A percentile compares a stretch with the other conserved stretches of the same genome.
Evolutionary conservation across 2,329 filamentous ascomycete species (phyloP).

Genomic region (Sporothrix schenckii): DNA sequence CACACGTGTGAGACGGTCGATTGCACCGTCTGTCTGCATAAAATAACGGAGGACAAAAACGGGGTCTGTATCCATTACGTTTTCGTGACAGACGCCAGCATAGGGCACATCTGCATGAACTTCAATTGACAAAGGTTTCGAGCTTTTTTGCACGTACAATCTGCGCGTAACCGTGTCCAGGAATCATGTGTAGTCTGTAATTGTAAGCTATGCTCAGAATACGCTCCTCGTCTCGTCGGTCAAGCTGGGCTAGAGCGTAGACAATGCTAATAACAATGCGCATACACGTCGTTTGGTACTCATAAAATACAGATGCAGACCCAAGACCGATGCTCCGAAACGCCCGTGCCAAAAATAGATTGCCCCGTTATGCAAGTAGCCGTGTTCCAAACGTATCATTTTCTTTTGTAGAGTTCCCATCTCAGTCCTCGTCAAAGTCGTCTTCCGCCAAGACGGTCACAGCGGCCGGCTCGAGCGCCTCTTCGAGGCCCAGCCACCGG

Average conservation of each 20-base stretch:
- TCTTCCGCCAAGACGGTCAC: slow-evolving; percentile 31
- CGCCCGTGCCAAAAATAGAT: slow-evolving; percentile 25
- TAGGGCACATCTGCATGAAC: not conserved
- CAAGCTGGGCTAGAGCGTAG: not conserved
- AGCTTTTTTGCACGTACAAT: slow-evolving; percentile 19
- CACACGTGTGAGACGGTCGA: no score
- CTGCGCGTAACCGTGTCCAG: not conserved
- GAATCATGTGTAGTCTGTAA: not conserved
- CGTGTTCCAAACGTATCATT: not conserved
- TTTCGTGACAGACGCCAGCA: not conserved
- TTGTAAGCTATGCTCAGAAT: not conserved
- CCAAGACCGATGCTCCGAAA: slow-evolving; percentile 23
- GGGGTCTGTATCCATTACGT: slow-evolving; percentile 15
- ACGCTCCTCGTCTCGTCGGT: no score
- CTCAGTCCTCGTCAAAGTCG: slow-evolving; percentile 19
- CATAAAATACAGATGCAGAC: not conserved
- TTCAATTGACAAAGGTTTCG: slow-evolving; percentile 20
- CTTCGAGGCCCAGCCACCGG: slow-evolving; percentile 69
- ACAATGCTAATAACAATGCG: slow-evolving; percentile 3
- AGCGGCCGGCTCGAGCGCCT: slow-evolving; percentile 39
- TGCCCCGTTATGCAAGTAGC: slow-evolving; percentile 29
- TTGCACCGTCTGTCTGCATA: not conserved
- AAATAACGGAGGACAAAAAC: slow-evolving; percentile 22
- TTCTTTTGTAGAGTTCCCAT: not conserved
- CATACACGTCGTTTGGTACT: not conserved